Conservation (phyloP, 805 yeast species). For the Saccharomyces cerevisiae region DNA sequence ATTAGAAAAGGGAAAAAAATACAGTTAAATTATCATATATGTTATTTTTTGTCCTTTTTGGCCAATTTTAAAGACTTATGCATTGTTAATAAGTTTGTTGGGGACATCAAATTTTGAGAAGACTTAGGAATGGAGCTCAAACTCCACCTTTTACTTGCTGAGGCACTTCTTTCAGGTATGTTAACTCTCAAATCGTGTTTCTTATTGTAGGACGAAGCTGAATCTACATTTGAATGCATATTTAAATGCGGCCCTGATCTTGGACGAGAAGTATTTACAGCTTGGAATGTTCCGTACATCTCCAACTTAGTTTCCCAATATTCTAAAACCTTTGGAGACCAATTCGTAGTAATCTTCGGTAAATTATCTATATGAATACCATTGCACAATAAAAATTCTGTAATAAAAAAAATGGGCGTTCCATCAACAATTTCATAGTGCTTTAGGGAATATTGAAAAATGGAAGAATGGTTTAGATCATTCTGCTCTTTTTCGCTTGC, state of each 20-base stretch:
- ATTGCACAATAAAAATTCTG: slow-evolving; percentile 52
- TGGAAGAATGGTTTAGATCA: slow-evolving; percentile 8
- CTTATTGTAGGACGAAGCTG: not conserved
- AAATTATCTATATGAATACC: slow-evolving; percentile 41
- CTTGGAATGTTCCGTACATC: slow-evolving; percentile 10
- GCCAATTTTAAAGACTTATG: slow-evolving; percentile 12
- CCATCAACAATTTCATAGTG: slow-evolving; percentile 30
- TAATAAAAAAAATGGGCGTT: slow-evolving; percentile 37
- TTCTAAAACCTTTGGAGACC: slow-evolving; percentile 39
- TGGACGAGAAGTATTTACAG: not conserved
- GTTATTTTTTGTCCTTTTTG: slow-evolving; percentile 3
- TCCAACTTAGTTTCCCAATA: slow-evolving; percentile 47
- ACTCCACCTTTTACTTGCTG: slow-evolving; percentile 8
- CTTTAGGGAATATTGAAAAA: slow-evolving; percentile 48
- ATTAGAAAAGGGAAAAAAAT: not conserved
- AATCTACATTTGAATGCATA: not conserved
- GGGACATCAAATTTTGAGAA: slow-evolving; percentile 9
- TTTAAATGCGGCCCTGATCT: not conserved
- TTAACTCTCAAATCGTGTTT: not conserved
- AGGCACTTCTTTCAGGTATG: not conserved
- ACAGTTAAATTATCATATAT: not conserved
- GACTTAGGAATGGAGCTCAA: slow-evolving; percentile 11
- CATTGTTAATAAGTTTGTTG: slow-evolving; percentile 9
- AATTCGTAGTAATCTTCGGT: slow-evolving; percentile 25
- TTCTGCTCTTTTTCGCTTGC: slow-evolving; percentile 6